A percentile compares a stretch with the other conserved stretches of the same genome.
Conservation (phyloP, 2,329 filamentous ascomycete species). For the Diaporthe sp. region DNA sequence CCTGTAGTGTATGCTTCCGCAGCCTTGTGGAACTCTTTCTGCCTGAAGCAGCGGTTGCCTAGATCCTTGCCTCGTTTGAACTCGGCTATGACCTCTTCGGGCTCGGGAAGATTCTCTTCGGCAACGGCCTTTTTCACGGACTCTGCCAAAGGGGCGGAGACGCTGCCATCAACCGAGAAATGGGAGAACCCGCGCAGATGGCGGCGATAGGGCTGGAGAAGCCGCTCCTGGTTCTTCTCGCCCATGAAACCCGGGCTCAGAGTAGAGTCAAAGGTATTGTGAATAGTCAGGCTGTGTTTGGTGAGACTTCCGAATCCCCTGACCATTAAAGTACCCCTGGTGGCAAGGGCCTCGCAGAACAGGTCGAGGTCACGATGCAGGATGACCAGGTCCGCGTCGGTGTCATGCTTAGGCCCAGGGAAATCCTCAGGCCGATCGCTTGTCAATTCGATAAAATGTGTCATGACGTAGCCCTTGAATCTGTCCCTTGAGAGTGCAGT, state of each 20-base stretch:
- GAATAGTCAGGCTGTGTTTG: slow-evolving; percentile 14
- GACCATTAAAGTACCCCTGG: background rate
- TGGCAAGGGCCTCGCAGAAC: slow-evolving; percentile 14
- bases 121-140: background rate
- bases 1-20: background rate
- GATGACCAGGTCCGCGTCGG: slow-evolving; percentile 17
- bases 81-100: slow-evolving; percentile 6
- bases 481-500: slow-evolving; percentile 9
- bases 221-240: slow-evolving; percentile 15
- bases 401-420: background rate
- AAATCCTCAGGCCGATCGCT: background rate
- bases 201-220: slow-evolving; percentile 33
- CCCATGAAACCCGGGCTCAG: slow-evolving; percentile 4
- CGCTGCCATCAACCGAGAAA: slow-evolving; percentile 28
- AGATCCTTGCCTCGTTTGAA: slow-evolving; percentile 27
- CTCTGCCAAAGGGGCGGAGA: slow-evolving; percentile 12
- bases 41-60: slow-evolving; percentile 28
- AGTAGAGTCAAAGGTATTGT: slow-evolving; percentile 17
- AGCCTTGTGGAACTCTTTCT: slow-evolving; percentile 10
- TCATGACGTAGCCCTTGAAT: slow-evolving; percentile 29
- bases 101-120: background rate
- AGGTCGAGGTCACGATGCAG: slow-evolving; percentile 28
- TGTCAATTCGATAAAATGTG: background rate
- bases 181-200: slow-evolving; percentile 26
- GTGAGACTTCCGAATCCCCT: background rate